phyloP scores from a whole-genome alignment of 345 rosid genomes.

The Boechera divaricarpa region DNA sequence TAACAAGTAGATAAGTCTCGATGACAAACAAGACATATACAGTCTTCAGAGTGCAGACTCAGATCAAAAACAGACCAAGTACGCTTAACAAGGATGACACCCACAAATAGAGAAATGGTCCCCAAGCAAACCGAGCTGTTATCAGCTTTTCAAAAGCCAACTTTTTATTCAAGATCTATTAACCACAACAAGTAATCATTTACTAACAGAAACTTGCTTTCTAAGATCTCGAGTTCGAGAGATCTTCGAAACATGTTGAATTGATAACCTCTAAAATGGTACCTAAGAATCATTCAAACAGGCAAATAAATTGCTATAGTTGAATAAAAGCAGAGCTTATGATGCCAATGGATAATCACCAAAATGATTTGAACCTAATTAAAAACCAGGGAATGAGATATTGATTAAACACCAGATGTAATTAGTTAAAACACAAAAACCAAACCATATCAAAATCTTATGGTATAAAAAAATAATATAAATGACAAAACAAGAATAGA shows the following conservation, averaged over 20 bases:
- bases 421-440: background rate
- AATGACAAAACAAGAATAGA: constrained; percentile 6
- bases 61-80: background rate
- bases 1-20: background rate
- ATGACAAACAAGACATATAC: background rate
- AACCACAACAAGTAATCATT: constrained; percentile 4
- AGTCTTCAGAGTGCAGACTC: background rate
- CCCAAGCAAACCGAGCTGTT: background rate
- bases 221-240: background rate
- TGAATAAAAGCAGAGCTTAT: constrained; percentile 8
- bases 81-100: background rate
- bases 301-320: background rate
- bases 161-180: background rate
- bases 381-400: background rate
- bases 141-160: background rate
- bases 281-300: background rate
- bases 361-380: constrained; percentile 6
- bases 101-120: constrained; percentile 10
- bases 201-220: background rate
- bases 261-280: background rate
- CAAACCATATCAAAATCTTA: background rate
- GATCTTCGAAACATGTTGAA: background rate
- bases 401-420: background rate
- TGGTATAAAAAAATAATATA: background rate
- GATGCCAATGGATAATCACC: background rate